These are phyloP conservation scores for Colletotrichum lini DNA, from an alignment of 2,329 filamentous ascomycete species.

Conservation along the genomic window DNA sequence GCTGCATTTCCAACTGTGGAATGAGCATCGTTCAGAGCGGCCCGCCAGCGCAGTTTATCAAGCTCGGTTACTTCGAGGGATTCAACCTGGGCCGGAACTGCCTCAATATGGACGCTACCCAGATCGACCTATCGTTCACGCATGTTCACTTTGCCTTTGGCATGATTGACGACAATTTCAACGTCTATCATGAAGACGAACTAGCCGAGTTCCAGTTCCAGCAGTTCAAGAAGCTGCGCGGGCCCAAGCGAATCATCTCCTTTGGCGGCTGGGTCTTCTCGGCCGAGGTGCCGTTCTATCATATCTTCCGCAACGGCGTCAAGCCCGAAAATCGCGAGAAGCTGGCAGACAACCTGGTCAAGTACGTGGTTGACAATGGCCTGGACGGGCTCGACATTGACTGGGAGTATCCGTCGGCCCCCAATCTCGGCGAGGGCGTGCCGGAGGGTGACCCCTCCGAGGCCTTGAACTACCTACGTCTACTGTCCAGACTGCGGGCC, in stretches of 20 bases:
- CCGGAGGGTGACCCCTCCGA: conserved; percentile 47
- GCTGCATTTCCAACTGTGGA: no score
- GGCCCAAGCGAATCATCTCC: conserved; percentile 57
- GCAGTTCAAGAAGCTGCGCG: conserved; percentile 49
- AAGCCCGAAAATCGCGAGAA: conserved; percentile 40
- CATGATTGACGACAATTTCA: conserved; percentile 44
- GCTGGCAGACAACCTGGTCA: conserved; percentile 44
- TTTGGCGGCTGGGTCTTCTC: conserved; percentile 61
- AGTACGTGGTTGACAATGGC: conserved; percentile 25
- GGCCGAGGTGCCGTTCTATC: conserved; percentile 53
- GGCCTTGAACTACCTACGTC: conserved; percentile 49
- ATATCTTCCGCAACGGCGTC: conserved; percentile 54
- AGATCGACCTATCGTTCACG: conserved; percentile 41
- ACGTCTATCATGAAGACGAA: conserved; percentile 17
- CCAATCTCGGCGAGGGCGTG: conserved; percentile 42
- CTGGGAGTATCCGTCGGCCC: conserved; percentile 36
- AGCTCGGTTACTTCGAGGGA: no score
- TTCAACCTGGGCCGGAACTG: conserved; percentile 43
- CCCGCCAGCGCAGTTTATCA: no score
- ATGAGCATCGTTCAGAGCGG: no score
- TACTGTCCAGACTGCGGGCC: conserved; percentile 7
- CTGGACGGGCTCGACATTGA: conserved; percentile 50
- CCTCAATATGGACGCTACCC: conserved; percentile 49
- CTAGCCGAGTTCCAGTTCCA: conserved; percentile 46
- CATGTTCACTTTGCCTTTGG: conserved; percentile 54